Conservation (phyloP, 306 rosid genomes). For the Sesbania bispinosa region DNA sequence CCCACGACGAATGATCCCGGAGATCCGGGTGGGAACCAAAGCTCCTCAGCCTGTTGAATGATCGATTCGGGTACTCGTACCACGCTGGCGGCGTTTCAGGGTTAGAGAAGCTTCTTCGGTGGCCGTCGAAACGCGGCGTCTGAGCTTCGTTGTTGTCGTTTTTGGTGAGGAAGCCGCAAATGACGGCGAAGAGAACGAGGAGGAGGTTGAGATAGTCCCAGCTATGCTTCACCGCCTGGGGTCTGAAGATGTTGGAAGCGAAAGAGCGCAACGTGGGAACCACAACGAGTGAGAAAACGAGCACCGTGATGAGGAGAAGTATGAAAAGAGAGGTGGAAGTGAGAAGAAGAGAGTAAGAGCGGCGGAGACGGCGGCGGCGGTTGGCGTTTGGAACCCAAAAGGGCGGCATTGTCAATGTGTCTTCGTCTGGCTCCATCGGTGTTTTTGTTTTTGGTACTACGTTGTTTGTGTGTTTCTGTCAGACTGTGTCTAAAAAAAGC, state of each 20-base stretch:
- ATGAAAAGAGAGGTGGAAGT: conserved; percentile 49
- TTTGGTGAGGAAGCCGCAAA: conserved; percentile 75
- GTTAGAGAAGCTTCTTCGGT: conserved; percentile 11
- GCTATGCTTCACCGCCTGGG: conserved; percentile 58
- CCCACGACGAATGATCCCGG: conserved; percentile 43
- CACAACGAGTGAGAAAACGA: conserved; percentile 37
- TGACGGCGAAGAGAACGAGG: conserved; percentile 83
- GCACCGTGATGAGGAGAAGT: conserved; percentile 34
- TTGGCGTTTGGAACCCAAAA: conserved; percentile 50
- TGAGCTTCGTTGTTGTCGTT: conserved; percentile 24
- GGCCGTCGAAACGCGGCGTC: conserved; percentile 16
- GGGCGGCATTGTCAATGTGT: conserved; percentile 39
- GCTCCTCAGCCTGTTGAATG: conserved; percentile 44
- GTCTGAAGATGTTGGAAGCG: conserved; percentile 54
- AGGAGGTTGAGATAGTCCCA: conserved; percentile 75
- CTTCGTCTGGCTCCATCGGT: conserved; percentile 47
- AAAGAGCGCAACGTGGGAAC: conserved; percentile 54
- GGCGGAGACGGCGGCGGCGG: conserved; percentile 46
- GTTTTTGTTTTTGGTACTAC: background rate
- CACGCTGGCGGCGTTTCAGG: conserved; percentile 48
- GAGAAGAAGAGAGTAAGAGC: conserved; percentile 43
- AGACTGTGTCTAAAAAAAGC: too few species aligned
- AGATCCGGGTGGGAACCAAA: conserved; percentile 77
- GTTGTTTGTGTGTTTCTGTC: background rate
- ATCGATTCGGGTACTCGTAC: conserved; percentile 30